Conservation (phyloP, 2,329 filamentous ascomycete genomes). For the Aspergillus intermedius region DNA sequence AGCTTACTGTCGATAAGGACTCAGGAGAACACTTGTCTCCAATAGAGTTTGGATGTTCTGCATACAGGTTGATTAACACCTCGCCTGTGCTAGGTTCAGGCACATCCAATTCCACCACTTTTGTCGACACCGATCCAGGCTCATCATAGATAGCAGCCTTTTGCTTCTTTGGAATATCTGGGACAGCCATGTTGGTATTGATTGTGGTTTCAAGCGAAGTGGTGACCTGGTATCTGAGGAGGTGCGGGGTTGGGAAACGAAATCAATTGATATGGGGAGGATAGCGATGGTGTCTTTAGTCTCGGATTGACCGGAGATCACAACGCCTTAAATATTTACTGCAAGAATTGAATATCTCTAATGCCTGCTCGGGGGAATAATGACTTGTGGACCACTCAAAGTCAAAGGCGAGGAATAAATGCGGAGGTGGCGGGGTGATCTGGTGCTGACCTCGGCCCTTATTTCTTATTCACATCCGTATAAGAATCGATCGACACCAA, state of each 20-base stretch:
- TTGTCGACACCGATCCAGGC: constrained; percentile 59
- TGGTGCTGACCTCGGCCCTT: not conserved
- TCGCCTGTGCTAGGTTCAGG: constrained; percentile 59
- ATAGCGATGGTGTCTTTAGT: not conserved
- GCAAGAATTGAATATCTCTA: no score
- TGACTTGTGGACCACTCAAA: not conserved
- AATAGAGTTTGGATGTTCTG: no score
- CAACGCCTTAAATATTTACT: no score
- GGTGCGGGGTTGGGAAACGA: not conserved
- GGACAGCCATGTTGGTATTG: constrained; percentile 23
- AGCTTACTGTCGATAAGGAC: not conserved
- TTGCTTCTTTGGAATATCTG: constrained; percentile 51
- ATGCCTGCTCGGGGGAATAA: not conserved
- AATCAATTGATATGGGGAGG: not conserved
- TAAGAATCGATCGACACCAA: not conserved
- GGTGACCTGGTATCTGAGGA: not conserved
- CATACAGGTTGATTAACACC: constrained; percentile 56
- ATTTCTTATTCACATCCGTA: not conserved
- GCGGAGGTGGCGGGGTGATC: not conserved
- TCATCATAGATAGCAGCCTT: constrained; percentile 61
- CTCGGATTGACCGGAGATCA: no score
- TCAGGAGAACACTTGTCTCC: no score
- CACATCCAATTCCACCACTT: constrained; percentile 57
- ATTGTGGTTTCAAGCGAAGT: not conserved
- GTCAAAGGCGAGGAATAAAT: not conserved